A percentile compares a stretch with the other conserved stretches of the same genome.
Evolutionary conservation across 305 asterid species (phyloP).

Genomic region (Rubia tinctorum): DNA sequence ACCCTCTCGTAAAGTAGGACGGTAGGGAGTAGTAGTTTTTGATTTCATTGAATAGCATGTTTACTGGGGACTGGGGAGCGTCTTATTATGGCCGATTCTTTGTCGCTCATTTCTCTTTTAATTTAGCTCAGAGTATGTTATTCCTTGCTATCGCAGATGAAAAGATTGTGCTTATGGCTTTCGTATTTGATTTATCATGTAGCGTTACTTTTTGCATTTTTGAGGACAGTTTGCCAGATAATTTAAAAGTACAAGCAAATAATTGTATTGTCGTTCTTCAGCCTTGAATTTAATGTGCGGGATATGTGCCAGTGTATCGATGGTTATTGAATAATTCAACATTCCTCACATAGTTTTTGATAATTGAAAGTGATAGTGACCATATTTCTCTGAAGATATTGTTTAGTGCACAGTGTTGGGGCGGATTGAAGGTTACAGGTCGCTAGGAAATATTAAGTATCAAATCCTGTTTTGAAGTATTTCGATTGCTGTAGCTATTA

Average conservation of each 20-base stretch:
- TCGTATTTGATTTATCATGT: neutral
- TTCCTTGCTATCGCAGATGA: neutral
- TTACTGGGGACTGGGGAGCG: neutral
- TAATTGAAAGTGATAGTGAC: neutral
- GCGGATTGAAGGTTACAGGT: neutral
- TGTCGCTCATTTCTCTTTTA: neutral
- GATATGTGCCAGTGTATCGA: neutral
- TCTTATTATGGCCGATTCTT: neutral
- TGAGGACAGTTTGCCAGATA: neutral
- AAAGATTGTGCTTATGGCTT: neutral
- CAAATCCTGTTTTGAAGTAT: conserved; percentile 5
- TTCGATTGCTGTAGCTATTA: neutral
- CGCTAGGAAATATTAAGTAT: neutral
- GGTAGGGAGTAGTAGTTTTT: neutral
- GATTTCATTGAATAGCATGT: neutral
- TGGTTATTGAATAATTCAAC: neutral
- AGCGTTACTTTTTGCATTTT: neutral
- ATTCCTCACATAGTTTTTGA: neutral
- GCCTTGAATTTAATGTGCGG: neutral
- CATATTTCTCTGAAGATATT: neutral
- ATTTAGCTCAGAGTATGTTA: neutral
- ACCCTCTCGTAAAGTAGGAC: neutral
- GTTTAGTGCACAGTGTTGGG: neutral
- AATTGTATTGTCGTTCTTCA: conserved; percentile 5
- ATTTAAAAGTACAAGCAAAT: neutral